Percentiles rank a stretch among this genome's conserved stretches.
phyloP scores from a whole-genome alignment of 2,329 filamentous ascomycete species.

The Lachnellula occidentalis region DNA sequence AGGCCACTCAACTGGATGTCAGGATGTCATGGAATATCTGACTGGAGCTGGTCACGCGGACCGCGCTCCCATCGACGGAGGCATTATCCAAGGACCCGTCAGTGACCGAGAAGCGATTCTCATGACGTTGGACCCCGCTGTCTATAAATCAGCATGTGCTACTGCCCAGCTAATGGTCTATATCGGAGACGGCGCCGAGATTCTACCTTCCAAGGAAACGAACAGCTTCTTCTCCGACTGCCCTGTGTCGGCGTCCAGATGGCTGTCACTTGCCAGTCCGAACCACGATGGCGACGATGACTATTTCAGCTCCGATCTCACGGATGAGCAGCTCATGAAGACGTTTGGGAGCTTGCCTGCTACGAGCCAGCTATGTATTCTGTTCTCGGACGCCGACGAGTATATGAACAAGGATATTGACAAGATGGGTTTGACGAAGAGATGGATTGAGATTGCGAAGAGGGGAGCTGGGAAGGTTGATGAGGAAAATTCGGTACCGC shows the following conservation, averaged over 20 bases:
- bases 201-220: conserved; percentile 34
- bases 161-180: conserved; percentile 39
- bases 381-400: conserved; percentile 47
- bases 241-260: conserved; percentile 51
- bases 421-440: conserved; percentile 41
- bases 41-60: conserved; percentile 25
- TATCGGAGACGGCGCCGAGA: conserved; percentile 38
- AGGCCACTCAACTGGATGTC: conserved; percentile 65
- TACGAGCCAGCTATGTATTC: conserved; percentile 40
- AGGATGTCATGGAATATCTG: conserved; percentile 63
- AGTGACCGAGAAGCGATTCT: conserved; percentile 55
- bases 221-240: conserved; percentile 29
- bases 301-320: conserved; percentile 61
- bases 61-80: conserved; percentile 48
- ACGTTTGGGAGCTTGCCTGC: conserved; percentile 52
- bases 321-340: conserved; percentile 41
- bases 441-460: conserved; percentile 42
- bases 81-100: conserved; percentile 61
- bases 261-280: conserved; percentile 52
- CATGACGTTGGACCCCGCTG: conserved; percentile 33
- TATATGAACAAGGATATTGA: conserved; percentile 43
- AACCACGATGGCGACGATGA: conserved; percentile 56
- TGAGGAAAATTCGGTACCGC: conserved; percentile 41
- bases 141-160: conserved; percentile 31
- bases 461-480: conserved; percentile 42